Base-by-base conservation (phyloP, 305 asterid species). In the Striga hermonthica region DNA sequence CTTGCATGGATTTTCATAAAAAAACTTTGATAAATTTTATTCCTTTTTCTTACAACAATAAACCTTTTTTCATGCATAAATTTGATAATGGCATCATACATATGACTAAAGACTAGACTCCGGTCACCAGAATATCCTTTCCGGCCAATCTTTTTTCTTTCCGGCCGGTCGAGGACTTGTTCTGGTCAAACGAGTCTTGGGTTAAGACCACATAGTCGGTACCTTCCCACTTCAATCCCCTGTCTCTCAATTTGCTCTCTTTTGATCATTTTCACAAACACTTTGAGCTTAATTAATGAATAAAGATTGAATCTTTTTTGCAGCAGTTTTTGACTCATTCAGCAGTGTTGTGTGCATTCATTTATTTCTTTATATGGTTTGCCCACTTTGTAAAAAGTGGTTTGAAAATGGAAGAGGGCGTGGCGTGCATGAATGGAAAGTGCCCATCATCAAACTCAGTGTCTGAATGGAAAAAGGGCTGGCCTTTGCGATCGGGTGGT, bases 401-500 rank as follows among this genome's bases (percentile, higher is more conserved):
- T 60, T 57, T 71, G 72, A 57, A 72, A 68, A 81, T 86, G 94
- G 86, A 79, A 65, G 76, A 81, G 9, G 69, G 75, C 80, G 76
- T 77, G 53, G 57, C n/a, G 60, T 90, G 97, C 85, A 90, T 86
- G 96, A 88, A 90, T 76, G 93, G 80, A 60, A 50, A 74, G 57
- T 90, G 96, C 75, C 16, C 57, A 13, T 78, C 85, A 39, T 67
- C 79, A 36, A 69, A 36, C 15, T 69, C 87, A 6, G 16, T 60
- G 45, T 22, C 31, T 22, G 84, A 81, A 35, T 81, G 86, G 85
- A 79, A 69, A 72, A 85, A 76, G 74, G 97, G 98, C 0, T 89
- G 97, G 98, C 91, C 93, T 59, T 62, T 89, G 81, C 87, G 82
- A 78, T 85, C 93, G 57, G 87, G 91, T 68, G 90, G 83, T 65